Percentiles rank a stretch among this genome's conserved stretches.
These are phyloP conservation scores for Rosa chinensis DNA, from an alignment of 306 rosid species.

Conservation along the genomic window DNA sequence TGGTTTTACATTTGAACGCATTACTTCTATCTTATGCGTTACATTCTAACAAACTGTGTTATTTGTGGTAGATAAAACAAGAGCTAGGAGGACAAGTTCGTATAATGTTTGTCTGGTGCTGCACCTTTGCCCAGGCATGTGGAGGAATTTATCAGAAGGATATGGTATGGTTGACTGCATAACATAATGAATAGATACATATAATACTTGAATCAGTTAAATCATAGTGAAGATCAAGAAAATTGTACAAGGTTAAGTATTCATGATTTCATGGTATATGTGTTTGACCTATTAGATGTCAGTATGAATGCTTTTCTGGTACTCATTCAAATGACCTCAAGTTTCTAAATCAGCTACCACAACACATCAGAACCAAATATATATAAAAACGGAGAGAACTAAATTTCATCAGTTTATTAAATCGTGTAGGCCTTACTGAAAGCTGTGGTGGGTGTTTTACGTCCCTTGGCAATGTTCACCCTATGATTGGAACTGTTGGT, in stretches of 20 bases:
- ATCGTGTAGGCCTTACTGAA: conserved; percentile 70
- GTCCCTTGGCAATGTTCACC: conserved; percentile 52
- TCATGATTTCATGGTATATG: background rate
- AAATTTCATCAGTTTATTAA: background rate
- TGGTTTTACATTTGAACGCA: too few species aligned
- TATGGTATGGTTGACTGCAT: too few species aligned
- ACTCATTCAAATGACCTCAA: background rate
- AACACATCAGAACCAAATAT: background rate
- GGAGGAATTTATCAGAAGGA: too few species aligned
- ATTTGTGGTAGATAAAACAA: too few species aligned
- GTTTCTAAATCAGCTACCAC: too few species aligned
- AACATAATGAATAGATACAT: too few species aligned
- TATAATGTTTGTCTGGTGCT: too few species aligned
- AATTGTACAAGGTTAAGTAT: background rate
- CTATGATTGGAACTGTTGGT: conserved; percentile 83
- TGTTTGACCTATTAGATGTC: background rate
- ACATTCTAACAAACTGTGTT: too few species aligned
- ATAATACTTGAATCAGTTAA: background rate
- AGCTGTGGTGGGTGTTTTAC: conserved; percentile 86
- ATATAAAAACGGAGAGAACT: background rate
- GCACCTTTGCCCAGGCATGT: too few species aligned
- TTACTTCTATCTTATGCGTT: too few species aligned
- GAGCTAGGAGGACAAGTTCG: too few species aligned
- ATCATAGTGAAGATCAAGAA: background rate
- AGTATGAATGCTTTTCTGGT: background rate